Evolutionary conservation across 805 yeast genomes (phyloP), one percentile per base, ranked within the genome.

Genomic region (Yarrowia sp.): DNA sequence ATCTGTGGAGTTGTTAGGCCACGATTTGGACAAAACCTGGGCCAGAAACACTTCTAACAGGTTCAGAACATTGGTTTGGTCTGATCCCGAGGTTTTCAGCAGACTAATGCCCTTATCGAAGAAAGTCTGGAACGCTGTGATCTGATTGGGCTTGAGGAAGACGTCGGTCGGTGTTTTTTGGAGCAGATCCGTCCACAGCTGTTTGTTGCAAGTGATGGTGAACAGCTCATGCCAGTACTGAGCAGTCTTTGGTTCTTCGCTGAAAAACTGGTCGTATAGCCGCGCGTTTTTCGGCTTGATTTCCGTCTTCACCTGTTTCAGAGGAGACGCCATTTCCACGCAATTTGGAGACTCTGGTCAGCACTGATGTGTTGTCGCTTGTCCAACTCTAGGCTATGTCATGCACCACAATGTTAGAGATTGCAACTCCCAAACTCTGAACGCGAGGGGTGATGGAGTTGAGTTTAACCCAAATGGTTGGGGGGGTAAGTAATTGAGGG

Each of bases 1-100:
- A 19, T 78, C 80, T 0, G 78, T 64, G 26, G 75, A 72, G 45
- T 70, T 71, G 65, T 72, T 72, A 9, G 77, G 70, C 52, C 77
- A 73, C 22, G 71, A 71, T 70, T 74, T 75, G 49, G 70, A 69
- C 40, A 76, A 72, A 0, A 78, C 68, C 46, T 72, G 73, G 46
- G 75, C 75, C 46, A 78, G 70, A 53, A 76, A 73, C 9, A 74
- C 71, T 35, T 70, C 69, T 43, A 77, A 69, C 11, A 77, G 71
- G n/a, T 40, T 55, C 52, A 75, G 70, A 3, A 63, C 67, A 41
- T 63, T 63, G 38, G 74, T 45, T 49, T 75, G 76, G 58, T 70
- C 72, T 15, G 70, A 55, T 49, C 72, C 72, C 1, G 65, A 22
- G 35, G 69, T 69, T 32, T 70, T 63, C n/a, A 77, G 69, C 10